Evolutionary conservation across 257 asterid genomes (phyloP).

Genomic region (Eustoma russellianum): DNA sequence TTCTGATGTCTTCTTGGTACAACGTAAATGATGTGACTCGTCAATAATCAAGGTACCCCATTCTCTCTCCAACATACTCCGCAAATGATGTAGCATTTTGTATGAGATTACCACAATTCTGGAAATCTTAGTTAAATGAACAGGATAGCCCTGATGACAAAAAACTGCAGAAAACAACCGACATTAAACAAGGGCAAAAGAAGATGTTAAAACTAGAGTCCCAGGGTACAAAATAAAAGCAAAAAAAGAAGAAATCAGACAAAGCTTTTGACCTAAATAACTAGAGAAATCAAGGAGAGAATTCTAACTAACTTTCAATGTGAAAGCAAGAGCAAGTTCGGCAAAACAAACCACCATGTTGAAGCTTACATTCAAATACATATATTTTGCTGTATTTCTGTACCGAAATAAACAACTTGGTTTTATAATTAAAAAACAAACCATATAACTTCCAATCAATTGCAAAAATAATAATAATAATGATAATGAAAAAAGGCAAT

Average conservation of each 20-base stretch:
- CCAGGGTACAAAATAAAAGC: neutral
- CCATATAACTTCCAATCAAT: no score
- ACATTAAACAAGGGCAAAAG: neutral
- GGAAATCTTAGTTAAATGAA: slow-evolving; percentile 57
- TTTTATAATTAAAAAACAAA: no score
- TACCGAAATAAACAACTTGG: no score
- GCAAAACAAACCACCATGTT: no score
- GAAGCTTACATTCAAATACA: no score
- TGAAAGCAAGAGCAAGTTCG: no score
- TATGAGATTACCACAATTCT: slow-evolving; percentile 75
- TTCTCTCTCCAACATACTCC: slow-evolving; percentile 63
- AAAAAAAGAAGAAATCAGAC: neutral
- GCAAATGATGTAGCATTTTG: slow-evolving; percentile 82
- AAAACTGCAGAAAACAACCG: slow-evolving; percentile 44
- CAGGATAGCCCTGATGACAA: slow-evolving; percentile 74
- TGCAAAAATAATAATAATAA: no score
- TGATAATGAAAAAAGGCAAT: no score
- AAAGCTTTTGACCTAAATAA: no score
- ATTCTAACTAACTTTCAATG: no score
- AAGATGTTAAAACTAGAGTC: neutral
- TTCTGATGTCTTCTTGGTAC: slow-evolving; percentile 60
- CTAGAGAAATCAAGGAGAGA: no score
- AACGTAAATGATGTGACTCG: slow-evolving; percentile 85
- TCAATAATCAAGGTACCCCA: slow-evolving; percentile 85
- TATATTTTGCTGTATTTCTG: no score